Percentiles rank a stretch among this genome's conserved stretches.
phyloP scores from a whole-genome alignment of 1,284 basidiomycete genomes.

The Tremellales sp. region DNA sequence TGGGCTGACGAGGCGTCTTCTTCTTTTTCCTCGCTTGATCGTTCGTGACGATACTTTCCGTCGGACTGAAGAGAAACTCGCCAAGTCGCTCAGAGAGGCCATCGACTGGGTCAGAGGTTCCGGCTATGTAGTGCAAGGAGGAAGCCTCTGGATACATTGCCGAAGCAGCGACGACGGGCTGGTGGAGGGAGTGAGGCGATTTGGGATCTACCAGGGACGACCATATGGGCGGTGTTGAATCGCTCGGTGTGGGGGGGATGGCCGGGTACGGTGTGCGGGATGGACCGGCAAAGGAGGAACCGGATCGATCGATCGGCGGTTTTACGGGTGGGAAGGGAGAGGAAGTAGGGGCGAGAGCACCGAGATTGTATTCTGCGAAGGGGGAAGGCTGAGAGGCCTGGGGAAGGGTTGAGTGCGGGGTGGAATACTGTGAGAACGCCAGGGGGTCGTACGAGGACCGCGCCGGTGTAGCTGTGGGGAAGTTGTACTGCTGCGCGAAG shows the following conservation, averaged over 20 bases:
- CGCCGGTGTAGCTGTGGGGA: too few species aligned
- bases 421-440: too few species aligned
- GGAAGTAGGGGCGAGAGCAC: background rate
- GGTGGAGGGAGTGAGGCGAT: background rate
- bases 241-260: conserved; percentile 1
- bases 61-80: conserved; percentile 41
- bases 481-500: too few species aligned
- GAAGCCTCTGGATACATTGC: conserved; percentile 24
- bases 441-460: too few species aligned
- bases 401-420: too few species aligned
- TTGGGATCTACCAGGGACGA: background rate
- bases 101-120: conserved; percentile 26
- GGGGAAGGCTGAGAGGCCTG: too few species aligned
- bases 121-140: conserved; percentile 27
- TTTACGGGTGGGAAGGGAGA: conserved; percentile 10
- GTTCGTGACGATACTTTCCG: conserved; percentile 13
- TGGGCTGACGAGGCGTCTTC: conserved; percentile 3
- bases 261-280: conserved; percentile 4
- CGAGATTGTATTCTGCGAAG: background rate
- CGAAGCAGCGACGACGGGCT: conserved; percentile 5
- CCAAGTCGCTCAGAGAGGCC: conserved; percentile 37
- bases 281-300: conserved; percentile 1
- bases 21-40: conserved; percentile 16
- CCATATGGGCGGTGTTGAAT: background rate
- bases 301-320: too few species aligned